phyloP scores from a whole-genome alignment of 805 yeast species.

The Alloascoidea hylecoeti region DNA sequence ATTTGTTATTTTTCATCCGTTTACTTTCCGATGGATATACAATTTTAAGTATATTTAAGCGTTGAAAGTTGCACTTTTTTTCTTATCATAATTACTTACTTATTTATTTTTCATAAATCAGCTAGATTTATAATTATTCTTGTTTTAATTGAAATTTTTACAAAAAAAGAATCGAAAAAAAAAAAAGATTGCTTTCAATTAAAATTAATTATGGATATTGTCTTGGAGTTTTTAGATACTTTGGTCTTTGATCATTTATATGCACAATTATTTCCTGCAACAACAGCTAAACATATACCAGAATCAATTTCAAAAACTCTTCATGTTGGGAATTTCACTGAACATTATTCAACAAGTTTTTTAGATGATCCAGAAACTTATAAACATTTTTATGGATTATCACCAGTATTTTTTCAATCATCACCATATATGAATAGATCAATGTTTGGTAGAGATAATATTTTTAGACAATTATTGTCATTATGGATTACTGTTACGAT shows the following conservation, averaged over 20 bases:
- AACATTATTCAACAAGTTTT: neutral
- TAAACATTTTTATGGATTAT: constrained; percentile 31
- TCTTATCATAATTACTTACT: no score
- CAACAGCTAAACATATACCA: constrained; percentile 13
- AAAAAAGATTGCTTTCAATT: neutral
- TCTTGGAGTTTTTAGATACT: constrained; percentile 54
- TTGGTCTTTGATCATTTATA: constrained; percentile 51
- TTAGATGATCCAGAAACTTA: constrained; percentile 1
- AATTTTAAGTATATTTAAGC: no score
- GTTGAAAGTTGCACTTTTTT: no score
- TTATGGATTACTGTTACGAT: constrained; percentile 43
- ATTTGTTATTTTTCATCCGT: no score
- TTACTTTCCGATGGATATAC: no score
- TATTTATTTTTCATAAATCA: no score
- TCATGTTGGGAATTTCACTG: constrained; percentile 2
- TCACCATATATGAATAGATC: constrained; percentile 41
- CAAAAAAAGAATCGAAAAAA: no score
- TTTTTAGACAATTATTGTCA: constrained; percentile 45
- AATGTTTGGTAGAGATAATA: constrained; percentile 43
- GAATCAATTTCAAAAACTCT: neutral
- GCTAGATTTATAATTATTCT: no score
- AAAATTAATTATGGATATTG: constrained; percentile 51
- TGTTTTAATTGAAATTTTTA: no score
- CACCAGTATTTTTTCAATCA: constrained; percentile 40
- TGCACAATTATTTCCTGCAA: constrained; percentile 31